A percentile compares a stretch with the other conserved stretches of the same genome.
Evolutionary conservation across 176 grass and related monocot genomes (phyloP).

Genomic region (Typha latifolia): DNA sequence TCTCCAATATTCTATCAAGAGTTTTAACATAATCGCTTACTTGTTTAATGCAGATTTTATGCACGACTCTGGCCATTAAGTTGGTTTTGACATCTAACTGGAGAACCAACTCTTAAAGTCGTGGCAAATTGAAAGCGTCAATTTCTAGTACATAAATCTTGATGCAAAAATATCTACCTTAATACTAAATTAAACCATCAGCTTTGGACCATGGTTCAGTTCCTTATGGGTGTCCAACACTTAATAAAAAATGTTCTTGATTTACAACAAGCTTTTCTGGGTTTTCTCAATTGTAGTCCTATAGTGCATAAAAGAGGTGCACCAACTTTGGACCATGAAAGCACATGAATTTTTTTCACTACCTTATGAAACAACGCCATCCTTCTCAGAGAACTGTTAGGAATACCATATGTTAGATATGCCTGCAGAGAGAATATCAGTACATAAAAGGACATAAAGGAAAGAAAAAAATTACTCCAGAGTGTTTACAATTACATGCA

Average conservation of each 20-base stretch:
- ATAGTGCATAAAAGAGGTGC: background rate
- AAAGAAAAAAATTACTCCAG: background rate
- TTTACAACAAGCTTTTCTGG: too few relatives aligned
- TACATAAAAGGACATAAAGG: background rate
- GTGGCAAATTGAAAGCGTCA: too few relatives aligned
- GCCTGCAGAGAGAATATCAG: constrained; percentile 38
- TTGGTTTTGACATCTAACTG: too few relatives aligned
- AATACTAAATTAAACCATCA: background rate
- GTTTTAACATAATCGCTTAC: too few relatives aligned
- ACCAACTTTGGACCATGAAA: constrained; percentile 11
- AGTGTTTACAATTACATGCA: constrained; percentile 68
- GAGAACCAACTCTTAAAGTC: too few relatives aligned
- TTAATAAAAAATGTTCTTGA: too few relatives aligned
- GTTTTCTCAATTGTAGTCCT: too few relatives aligned
- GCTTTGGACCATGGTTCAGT: background rate
- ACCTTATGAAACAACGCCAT: constrained; percentile 89
- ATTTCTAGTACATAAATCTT: too few relatives aligned
- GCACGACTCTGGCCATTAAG: too few relatives aligned
- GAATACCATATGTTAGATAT: constrained; percentile 74
- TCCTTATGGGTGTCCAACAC: too few relatives aligned
- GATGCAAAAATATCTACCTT: background rate
- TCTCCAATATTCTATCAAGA: too few relatives aligned
- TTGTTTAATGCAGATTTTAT: too few relatives aligned
- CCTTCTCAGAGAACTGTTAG: constrained; percentile 74
- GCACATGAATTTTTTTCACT: background rate